Base-by-base conservation (phyloP, 2,329 filamentous ascomycete species). In the Cladosporium velox region DNA sequence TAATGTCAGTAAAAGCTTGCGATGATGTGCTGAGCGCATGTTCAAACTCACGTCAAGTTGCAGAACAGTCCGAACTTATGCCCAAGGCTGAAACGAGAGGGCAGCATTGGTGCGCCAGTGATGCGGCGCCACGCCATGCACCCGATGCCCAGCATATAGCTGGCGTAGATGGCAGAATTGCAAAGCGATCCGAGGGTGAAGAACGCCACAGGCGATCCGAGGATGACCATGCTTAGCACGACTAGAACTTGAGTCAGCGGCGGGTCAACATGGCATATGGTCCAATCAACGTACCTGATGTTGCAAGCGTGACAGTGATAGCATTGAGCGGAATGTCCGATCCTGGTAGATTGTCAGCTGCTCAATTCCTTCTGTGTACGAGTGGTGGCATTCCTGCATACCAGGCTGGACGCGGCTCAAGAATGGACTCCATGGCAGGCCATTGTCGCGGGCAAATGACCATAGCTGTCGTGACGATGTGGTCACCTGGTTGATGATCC, bases 171-270 rank as follows among this genome's bases (percentile, higher is more conserved):
- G 12, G 67, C 69, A 18, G 68, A 68, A 28, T 67, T 67, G 5
- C 74, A 77, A 24, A 82, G 73, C 4, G 79, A 78, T 32, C 81
- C 76, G 54, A 81, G 79, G 51, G 79, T 79, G 67, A 78, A 76
- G 65, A 83, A 77, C 11, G 78, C 79, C n/a, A 78, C 77, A 24
- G 78, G 79, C 35, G 73, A 74, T 44, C 76, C 77, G 52, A 79
- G 73, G 59, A 77, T 77, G 67, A 79, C 77, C 30, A 78, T 68
- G 10, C 73, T 71, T 10, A 75, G 65, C 8, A 79, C 67, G 58
- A 74, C 52, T 57, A 34, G 14, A 8, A 32, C 14, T 21, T 6
- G 18, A 26, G 47, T 51, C 21, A 49, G 47, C 21, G 11, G n/a
- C 28, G 10, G 21, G 1, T 51, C 26, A 32, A 4, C 4, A 32